Percentiles rank a stretch among this genome's conserved stretches.
These are phyloP conservation scores for Ustilago esculenta DNA, from an alignment of 1,284 basidiomycete species.

Conservation along the genomic window DNA sequence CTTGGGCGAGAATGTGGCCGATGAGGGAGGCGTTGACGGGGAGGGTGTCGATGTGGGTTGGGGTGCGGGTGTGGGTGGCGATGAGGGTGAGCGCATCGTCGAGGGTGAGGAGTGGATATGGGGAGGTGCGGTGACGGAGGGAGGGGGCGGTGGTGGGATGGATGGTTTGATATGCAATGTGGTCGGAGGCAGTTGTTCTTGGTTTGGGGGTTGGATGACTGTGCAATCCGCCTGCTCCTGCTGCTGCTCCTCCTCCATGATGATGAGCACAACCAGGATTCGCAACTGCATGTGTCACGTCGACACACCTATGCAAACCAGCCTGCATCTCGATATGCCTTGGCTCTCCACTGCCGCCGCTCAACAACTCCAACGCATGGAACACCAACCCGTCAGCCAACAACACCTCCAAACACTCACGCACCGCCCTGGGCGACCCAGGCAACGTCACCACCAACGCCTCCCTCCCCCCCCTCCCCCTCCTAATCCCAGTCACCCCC, in stretches of 20 bases:
- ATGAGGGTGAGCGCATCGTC: constrained; percentile 75
- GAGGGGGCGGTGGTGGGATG: constrained; percentile 72
- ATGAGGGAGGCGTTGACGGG: constrained; percentile 70
- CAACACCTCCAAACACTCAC: constrained; percentile 77
- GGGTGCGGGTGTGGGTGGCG: constrained; percentile 70
- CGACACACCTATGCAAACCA: neutral
- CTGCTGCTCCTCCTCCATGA: too few relatives aligned
- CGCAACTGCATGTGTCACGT: constrained; percentile 6
- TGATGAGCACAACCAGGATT: constrained; percentile 26
- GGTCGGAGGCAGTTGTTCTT: constrained; percentile 43
- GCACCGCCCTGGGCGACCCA: constrained; percentile 83
- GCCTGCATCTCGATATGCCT: constrained; percentile 70
- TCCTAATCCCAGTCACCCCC: constrained; percentile 77
- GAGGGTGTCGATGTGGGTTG: constrained; percentile 1
- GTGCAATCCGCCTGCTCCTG: constrained; percentile 40
- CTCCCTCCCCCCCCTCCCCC: constrained; percentile 51
- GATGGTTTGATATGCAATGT: constrained; percentile 71
- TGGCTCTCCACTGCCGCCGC: constrained; percentile 75
- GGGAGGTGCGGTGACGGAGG: constrained; percentile 71
- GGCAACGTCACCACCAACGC: constrained; percentile 82
- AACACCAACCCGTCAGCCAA: constrained; percentile 71
- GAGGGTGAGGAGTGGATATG: constrained; percentile 78
- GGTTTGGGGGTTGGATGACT: constrained; percentile 35
- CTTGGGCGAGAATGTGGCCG: constrained; percentile 79
- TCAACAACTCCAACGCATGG: constrained; percentile 80